phyloP scores from a whole-genome alignment of 345 rosid species.

The Salix dunnii region DNA sequence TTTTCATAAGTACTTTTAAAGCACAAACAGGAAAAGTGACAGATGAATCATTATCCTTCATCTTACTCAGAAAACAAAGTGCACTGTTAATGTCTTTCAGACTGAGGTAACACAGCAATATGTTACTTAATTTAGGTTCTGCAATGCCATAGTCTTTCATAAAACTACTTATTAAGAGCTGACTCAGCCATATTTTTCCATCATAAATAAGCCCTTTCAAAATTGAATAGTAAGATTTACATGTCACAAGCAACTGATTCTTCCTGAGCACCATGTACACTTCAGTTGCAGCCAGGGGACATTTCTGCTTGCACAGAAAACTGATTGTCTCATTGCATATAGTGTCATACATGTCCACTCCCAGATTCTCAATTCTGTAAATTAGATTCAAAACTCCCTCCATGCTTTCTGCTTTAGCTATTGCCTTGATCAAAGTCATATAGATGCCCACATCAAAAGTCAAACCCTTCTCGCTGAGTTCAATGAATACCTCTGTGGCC shows the following conservation, averaged over 20 bases:
- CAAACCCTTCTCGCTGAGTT: constrained; percentile 49
- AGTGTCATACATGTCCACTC: constrained; percentile 22
- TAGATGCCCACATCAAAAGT: constrained; percentile 34
- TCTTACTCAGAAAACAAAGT: constrained; percentile 34
- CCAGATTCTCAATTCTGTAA: constrained; percentile 37
- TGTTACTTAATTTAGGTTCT: constrained; percentile 39
- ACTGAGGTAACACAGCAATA: constrained; percentile 43
- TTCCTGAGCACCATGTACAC: constrained; percentile 47
- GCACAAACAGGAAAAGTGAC: constrained; percentile 37
- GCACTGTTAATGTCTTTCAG: constrained; percentile 36
- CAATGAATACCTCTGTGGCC: constrained; percentile 57
- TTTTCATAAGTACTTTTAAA: constrained; percentile 42
- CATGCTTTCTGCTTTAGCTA: constrained; percentile 37
- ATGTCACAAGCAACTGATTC: constrained; percentile 31
- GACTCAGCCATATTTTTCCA: constrained; percentile 21
- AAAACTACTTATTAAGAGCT: constrained; percentile 37
- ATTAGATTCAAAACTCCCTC: constrained; percentile 48
- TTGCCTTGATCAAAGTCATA: constrained; percentile 42
- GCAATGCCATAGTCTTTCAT: constrained; percentile 47
- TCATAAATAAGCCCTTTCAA: constrained; percentile 33
- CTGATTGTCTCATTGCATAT: constrained; percentile 48
- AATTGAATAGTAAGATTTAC: constrained; percentile 39
- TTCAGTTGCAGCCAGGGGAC: constrained; percentile 38
- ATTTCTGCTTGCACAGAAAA: constrained; percentile 58
- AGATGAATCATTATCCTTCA: constrained; percentile 26